Evolutionary conservation across 202 grass and related monocot genomes (phyloP).

Genomic region (Musa balbisiana): DNA sequence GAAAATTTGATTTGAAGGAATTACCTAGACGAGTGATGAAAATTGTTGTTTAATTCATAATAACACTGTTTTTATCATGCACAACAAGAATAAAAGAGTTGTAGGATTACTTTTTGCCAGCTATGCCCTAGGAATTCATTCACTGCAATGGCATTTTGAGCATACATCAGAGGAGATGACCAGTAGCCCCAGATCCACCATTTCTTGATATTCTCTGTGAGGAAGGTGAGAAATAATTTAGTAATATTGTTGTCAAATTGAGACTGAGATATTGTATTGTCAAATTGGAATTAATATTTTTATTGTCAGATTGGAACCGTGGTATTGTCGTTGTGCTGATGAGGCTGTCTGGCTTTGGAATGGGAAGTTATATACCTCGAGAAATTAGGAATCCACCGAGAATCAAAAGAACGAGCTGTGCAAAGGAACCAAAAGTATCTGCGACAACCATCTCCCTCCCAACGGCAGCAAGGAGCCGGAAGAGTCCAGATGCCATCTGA

Average conservation of each 20-base stretch:
- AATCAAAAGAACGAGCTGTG: conserved; percentile 82
- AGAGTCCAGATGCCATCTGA: conserved; percentile 89
- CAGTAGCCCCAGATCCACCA: conserved; percentile 68
- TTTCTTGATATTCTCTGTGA: conserved; percentile 35
- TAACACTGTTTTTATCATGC: too few species aligned
- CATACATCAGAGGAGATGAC: conserved; percentile 48
- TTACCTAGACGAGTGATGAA: not conserved
- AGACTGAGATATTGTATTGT: too few species aligned
- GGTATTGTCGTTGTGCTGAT: not conserved
- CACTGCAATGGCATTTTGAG: conserved; percentile 42
- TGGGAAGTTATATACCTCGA: conserved; percentile 38
- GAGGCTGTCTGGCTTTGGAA: too few species aligned
- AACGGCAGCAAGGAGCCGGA: conserved; percentile 71
- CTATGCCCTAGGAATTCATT: conserved; percentile 42
- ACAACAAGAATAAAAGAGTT: not conserved
- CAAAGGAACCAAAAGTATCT: conserved; percentile 86
- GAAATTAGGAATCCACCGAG: conserved; percentile 91
- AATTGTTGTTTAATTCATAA: too few species aligned
- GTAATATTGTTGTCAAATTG: not conserved
- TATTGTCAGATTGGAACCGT: not conserved
- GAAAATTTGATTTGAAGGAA: conserved; percentile 1
- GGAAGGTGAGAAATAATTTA: not conserved
- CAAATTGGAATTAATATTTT: not conserved
- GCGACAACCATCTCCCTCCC: conserved; percentile 96
- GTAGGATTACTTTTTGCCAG: conserved; percentile 32